Percentiles rank a stretch among this genome's conserved stretches.
Evolutionary conservation across 345 rosid species (phyloP).

Genomic region (Mercurialis annua): DNA sequence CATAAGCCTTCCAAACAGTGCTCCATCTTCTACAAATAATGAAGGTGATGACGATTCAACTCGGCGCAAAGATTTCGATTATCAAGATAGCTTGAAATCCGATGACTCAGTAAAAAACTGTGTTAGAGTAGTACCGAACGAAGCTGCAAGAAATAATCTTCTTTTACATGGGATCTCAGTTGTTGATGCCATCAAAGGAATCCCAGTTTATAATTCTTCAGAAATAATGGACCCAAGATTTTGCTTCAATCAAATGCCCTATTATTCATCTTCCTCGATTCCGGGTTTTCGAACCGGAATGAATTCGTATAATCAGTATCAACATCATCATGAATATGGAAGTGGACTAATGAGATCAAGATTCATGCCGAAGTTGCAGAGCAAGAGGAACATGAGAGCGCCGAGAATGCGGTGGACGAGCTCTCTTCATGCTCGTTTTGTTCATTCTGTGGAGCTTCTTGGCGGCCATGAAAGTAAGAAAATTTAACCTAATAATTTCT

Average conservation of each 20-base stretch:
- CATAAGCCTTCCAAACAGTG: constrained; percentile 48
- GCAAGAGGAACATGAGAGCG: constrained; percentile 62
- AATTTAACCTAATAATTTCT: not conserved
- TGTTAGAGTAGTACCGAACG: constrained; percentile 2
- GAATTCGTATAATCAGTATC: not conserved
- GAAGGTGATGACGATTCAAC: constrained; percentile 21
- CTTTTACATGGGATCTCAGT: constrained; percentile 26
- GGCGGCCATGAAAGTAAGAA: constrained; percentile 50
- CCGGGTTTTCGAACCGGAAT: constrained; percentile 9
- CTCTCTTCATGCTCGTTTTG: constrained; percentile 46
- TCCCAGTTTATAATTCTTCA: constrained; percentile 36
- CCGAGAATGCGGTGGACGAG: constrained; percentile 73
- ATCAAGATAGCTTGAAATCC: constrained; percentile 12
- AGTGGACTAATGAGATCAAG: constrained; percentile 43
- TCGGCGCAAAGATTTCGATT: constrained; percentile 25
- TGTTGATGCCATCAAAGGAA: constrained; percentile 45
- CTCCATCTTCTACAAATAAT: constrained; percentile 32
- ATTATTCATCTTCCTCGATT: constrained; percentile 3
- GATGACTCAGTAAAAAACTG: constrained; percentile 27
- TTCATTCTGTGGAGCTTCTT: constrained; percentile 47
- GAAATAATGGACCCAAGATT: constrained; percentile 25
- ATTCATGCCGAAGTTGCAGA: constrained; percentile 45
- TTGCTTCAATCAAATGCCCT: constrained; percentile 20
- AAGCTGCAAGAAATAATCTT: constrained; percentile 12
- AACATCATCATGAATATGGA: constrained; percentile 17